Conservation (phyloP, 1,284 basidiomycete species). For the Irpex lacteus region DNA sequence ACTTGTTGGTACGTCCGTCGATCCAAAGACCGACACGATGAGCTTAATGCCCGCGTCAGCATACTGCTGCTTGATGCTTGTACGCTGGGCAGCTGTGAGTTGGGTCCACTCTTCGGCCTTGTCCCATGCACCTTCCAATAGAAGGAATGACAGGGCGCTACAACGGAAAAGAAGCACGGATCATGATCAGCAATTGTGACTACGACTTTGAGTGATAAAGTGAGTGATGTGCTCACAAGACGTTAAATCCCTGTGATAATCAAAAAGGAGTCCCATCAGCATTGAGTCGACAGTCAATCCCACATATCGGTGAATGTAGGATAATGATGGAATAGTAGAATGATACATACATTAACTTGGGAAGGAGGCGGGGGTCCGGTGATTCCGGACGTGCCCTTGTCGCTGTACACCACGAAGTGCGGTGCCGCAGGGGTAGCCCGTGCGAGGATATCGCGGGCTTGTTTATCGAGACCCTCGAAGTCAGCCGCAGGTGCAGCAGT, state of each 20-base stretch:
- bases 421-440: conserved; percentile 33
- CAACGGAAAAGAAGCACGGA: background rate
- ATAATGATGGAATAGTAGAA: background rate
- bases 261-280: background rate
- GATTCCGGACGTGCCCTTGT: conserved; percentile 36
- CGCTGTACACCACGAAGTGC: conserved; percentile 43
- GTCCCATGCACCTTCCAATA: conserved; percentile 41
- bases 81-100: conserved; percentile 32
- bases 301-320: background rate
- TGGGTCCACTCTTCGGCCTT: conserved; percentile 41
- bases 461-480: conserved; percentile 15
- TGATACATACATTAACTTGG: conserved; percentile 31
- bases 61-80: conserved; percentile 39
- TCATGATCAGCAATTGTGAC: background rate
- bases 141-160: conserved; percentile 43
- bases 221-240: conserved; percentile 34
- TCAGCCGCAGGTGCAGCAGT: background rate
- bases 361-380: conserved; percentile 36
- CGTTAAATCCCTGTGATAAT: conserved; percentile 41
- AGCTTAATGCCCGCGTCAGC: conserved; percentile 44
- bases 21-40: conserved; percentile 48
- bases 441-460: conserved; percentile 20
- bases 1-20: conserved; percentile 49
- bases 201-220: background rate
- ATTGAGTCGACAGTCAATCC: background rate